Evolutionary conservation across 345 rosid species (phyloP).

Genomic region (Camelina sativa): DNA sequence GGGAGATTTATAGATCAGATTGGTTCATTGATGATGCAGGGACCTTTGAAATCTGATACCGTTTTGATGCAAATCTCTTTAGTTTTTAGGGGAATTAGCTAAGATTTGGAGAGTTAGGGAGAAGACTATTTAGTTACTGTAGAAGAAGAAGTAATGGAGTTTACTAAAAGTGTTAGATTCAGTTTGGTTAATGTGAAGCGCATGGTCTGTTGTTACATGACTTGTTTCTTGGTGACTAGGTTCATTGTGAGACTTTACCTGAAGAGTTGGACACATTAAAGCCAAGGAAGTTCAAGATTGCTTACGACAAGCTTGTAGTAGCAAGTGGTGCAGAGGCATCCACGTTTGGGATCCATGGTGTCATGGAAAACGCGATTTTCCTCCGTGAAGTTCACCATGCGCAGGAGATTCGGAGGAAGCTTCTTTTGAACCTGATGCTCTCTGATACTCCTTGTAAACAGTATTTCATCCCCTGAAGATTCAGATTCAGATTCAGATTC

Average conservation of each 20-base stretch:
- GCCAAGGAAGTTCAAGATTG: slow-evolving; percentile 77
- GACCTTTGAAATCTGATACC: background rate
- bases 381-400: slow-evolving; percentile 95
- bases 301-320: slow-evolving; percentile 86
- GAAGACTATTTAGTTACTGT: background rate
- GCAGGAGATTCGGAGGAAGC: slow-evolving; percentile 87
- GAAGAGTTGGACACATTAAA: slow-evolving; percentile 56
- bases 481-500: background rate
- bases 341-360: slow-evolving; percentile 87
- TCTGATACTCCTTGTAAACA: slow-evolving; percentile 80
- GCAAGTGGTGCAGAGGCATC: slow-evolving; percentile 87
- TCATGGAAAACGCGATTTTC: slow-evolving; percentile 71
- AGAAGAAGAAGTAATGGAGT: slow-evolving; percentile 10
- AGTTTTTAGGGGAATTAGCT: background rate
- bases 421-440: slow-evolving; percentile 93
- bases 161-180: background rate
- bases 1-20: background rate
- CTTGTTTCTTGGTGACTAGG: slow-evolving; percentile 51
- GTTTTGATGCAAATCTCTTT: background rate
- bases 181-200: background rate
- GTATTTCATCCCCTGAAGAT: background rate
- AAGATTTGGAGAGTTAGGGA: background rate
- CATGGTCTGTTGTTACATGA: background rate
- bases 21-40: background rate
- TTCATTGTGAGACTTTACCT: slow-evolving; percentile 81